Percentiles rank a stretch among this genome's conserved stretches.
These are phyloP conservation scores for Conticribra guillardii DNA, from an alignment of 108 stramenopile species.

Conservation along the genomic window DNA sequence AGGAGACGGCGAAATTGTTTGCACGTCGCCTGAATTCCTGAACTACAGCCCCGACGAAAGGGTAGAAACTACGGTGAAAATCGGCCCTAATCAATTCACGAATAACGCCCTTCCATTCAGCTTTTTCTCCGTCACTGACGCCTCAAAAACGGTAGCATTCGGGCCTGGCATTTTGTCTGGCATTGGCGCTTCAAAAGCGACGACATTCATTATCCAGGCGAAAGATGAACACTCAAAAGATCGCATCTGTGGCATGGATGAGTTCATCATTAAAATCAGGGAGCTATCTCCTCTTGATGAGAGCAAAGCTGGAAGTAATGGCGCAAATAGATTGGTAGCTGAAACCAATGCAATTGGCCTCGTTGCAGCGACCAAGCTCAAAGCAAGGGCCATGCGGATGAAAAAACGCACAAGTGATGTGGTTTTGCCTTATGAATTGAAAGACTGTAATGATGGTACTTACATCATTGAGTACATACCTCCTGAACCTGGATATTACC, in stretches of 20 bases:
- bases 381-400: slow-evolving; percentile 44
- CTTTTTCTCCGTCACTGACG: slow-evolving; percentile 78
- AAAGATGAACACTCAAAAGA: slow-evolving; percentile 59
- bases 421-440: slow-evolving; percentile 15
- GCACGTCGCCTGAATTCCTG: slow-evolving; percentile 70
- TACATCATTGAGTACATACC: slow-evolving; percentile 63
- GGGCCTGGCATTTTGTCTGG: slow-evolving; percentile 78
- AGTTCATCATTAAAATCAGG: slow-evolving; percentile 55
- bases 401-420: slow-evolving; percentile 9
- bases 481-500: slow-evolving; percentile 54
- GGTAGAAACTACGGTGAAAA: slow-evolving; percentile 62
- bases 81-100: slow-evolving; percentile 70
- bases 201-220: slow-evolving; percentile 72
- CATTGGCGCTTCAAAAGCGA: slow-evolving; percentile 30
- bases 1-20: slow-evolving; percentile 54
- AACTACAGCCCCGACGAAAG: slow-evolving; percentile 59
- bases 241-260: slow-evolving; percentile 81
- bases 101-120: slow-evolving; percentile 59
- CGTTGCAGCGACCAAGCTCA: slow-evolving; percentile 14
- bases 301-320: not conserved
- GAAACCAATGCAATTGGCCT: not conserved
- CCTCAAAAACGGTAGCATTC: slow-evolving; percentile 67
- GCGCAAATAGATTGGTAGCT: not conserved
- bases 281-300: not conserved
- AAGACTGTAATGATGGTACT: slow-evolving; percentile 70